Percentiles rank a stretch among this genome's conserved stretches.
Conservation (phyloP, 306 rosid species). For the Lablab purpureus region DNA sequence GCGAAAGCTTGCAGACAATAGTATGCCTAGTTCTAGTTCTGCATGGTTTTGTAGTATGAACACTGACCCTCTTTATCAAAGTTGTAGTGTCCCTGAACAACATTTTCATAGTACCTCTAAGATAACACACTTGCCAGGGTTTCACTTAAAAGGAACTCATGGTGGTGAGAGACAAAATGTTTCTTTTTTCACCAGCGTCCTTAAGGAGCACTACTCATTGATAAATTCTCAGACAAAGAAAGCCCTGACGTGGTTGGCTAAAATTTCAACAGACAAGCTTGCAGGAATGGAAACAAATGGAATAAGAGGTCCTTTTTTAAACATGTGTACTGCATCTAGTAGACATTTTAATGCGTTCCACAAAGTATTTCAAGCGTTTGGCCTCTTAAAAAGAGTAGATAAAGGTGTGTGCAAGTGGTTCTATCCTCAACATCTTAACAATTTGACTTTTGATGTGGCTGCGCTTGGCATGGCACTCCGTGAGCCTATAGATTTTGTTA, state of each 20-base stretch:
- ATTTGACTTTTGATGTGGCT: conserved; percentile 83
- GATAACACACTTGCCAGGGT: conserved; percentile 79
- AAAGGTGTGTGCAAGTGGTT: conserved; percentile 75
- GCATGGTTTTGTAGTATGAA: conserved; percentile 99
- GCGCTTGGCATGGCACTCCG: conserved; percentile 84
- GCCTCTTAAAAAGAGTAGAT: conserved; percentile 72
- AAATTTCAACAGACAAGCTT: conserved; percentile 65
- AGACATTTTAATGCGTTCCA: conserved; percentile 60
- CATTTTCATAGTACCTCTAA: conserved; percentile 56
- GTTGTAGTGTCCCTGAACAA: conserved; percentile 81
- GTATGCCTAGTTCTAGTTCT: conserved; percentile 59
- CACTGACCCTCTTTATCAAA: conserved; percentile 69
- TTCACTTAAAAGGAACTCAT: conserved; percentile 71
- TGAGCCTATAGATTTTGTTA: conserved; percentile 77
- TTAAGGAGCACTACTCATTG: conserved; percentile 76
- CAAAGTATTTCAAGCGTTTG: conserved; percentile 84
- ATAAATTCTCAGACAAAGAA: conserved; percentile 72
- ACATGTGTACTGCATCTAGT: conserved; percentile 47
- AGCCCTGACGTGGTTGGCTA: conserved; percentile 83
- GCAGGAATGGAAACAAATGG: conserved; percentile 86
- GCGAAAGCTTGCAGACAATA: conserved; percentile 80
- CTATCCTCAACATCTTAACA: conserved; percentile 78
- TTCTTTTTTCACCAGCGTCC: conserved; percentile 80
- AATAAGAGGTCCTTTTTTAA: conserved; percentile 71
- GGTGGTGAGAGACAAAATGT: conserved; percentile 78